phyloP scores from a whole-genome alignment of 129 eudicot species.

The Pseudognaphalium luteoalbum region DNA sequence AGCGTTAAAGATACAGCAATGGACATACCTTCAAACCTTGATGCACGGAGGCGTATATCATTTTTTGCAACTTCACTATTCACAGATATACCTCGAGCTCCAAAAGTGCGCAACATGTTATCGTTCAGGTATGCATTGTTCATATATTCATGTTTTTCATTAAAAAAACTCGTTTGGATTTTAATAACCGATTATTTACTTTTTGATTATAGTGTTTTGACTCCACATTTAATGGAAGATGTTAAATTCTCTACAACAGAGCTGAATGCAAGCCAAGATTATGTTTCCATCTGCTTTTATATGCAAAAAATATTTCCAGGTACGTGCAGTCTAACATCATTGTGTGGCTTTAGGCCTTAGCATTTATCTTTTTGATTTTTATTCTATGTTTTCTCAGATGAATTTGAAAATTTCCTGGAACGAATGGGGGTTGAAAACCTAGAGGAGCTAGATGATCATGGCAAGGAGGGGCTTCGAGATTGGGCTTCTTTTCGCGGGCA shows the following conservation, averaged over 20 bases:
- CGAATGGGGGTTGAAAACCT: constrained; percentile 52
- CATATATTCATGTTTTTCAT: not conserved
- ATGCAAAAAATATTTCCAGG: constrained; percentile 96
- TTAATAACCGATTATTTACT: not conserved
- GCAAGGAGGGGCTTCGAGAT: constrained; percentile 67
- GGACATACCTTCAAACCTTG: constrained; percentile 82
- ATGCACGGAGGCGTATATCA: constrained; percentile 85
- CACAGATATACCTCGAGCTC: constrained; percentile 93
- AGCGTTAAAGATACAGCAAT: constrained; percentile 76
- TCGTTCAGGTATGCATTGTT: constrained; percentile 71
- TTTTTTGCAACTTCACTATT: constrained; percentile 89
- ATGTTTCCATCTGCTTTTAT: constrained; percentile 75
- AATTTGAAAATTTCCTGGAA: constrained; percentile 81
- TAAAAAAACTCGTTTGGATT: not conserved
- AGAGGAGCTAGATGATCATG: constrained; percentile 36
- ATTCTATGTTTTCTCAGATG: constrained; percentile 48
- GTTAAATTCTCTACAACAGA: constrained; percentile 79
- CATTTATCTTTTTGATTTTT: not conserved
- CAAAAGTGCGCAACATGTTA: constrained; percentile 91
- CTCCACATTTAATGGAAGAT: constrained; percentile 90
- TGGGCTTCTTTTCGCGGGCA: constrained; percentile 99
- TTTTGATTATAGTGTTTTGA: constrained; percentile 68
- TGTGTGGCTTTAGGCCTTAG: not conserved
- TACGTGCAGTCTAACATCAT: constrained; percentile 16
- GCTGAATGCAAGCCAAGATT: constrained; percentile 69